These are phyloP conservation scores for Citrus trifoliata DNA, from an alignment of 345 rosid genomes.

Conservation along the genomic window DNA sequence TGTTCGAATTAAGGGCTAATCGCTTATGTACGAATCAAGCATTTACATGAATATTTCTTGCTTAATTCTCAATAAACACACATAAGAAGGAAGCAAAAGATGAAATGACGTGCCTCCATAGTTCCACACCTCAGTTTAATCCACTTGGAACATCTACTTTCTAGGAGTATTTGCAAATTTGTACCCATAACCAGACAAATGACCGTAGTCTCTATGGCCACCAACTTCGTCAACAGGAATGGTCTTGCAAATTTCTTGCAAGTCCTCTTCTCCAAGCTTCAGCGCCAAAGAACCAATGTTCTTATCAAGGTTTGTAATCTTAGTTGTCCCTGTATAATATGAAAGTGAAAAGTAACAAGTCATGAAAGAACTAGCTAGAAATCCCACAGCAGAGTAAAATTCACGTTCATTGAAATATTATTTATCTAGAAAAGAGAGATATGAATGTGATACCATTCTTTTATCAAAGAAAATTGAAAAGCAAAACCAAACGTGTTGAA, in stretches of 20 bases:
- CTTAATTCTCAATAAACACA: background rate
- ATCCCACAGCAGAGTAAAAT: background rate
- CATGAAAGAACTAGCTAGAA: background rate
- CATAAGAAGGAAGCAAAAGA: background rate
- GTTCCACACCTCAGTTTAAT: background rate
- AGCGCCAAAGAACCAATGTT: conserved; percentile 38
- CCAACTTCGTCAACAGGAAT: conserved; percentile 40
- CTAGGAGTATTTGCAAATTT: conserved; percentile 39
- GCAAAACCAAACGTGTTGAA: background rate
- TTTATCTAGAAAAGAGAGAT: background rate
- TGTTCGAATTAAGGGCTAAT: too few species aligned
- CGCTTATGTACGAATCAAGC: too few species aligned
- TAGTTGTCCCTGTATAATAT: conserved; percentile 41
- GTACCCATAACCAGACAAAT: conserved; percentile 16
- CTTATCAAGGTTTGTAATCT: conserved; percentile 37
- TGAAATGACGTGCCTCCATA: background rate
- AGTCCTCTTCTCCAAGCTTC: conserved; percentile 31
- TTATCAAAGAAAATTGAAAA: background rate
- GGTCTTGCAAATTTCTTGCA: conserved; percentile 35
- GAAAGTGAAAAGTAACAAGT: background rate
- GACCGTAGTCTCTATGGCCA: conserved; percentile 21
- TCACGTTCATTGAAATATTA: background rate
- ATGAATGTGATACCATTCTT: background rate
- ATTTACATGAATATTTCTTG: background rate
- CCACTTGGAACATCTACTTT: conserved; percentile 6